Conservation (phyloP, 768 basidiomycete species). For the Termitomyces sp. region DNA sequence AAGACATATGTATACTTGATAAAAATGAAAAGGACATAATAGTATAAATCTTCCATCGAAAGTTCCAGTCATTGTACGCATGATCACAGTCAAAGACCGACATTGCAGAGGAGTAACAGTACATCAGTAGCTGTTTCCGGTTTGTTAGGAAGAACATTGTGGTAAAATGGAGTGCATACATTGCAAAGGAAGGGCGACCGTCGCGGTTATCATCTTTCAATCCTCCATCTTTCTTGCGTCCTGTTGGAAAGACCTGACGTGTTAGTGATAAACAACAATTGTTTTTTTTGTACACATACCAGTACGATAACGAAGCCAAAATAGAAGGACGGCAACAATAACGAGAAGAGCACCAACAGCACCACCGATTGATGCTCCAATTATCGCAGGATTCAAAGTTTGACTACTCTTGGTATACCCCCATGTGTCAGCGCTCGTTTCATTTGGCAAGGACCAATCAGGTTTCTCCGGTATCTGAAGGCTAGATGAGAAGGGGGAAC, state of each 20-base stretch:
- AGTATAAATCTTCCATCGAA: not conserved
- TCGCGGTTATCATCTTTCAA: not conserved
- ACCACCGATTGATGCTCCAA: not conserved
- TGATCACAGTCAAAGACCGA: not conserved
- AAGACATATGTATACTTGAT: too few species aligned
- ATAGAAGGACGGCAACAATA: not conserved
- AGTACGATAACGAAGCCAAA: not conserved
- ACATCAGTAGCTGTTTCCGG: not conserved
- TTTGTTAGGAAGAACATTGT: not conserved
- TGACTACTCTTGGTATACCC: not conserved
- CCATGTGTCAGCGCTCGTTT: not conserved
- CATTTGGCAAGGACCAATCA: not conserved
- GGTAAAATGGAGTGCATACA: not conserved
- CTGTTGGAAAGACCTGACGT: not conserved
- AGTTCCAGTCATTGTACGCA: not conserved
- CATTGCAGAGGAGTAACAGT: not conserved
- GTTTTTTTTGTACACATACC: not conserved
- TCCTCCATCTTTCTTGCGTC: not conserved
- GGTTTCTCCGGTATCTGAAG: not conserved
- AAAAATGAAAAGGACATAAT: not conserved
- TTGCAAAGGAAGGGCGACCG: not conserved
- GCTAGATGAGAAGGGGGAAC: not conserved
- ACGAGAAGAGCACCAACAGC: not conserved
- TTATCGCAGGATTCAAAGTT: not conserved
- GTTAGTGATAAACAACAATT: not conserved